A percentile compares a stretch with the other conserved stretches of the same genome.
These are phyloP conservation scores for Suhomyces bokatorum DNA, from an alignment of 1,139 yeast genomes.

Conservation along the genomic window DNA sequence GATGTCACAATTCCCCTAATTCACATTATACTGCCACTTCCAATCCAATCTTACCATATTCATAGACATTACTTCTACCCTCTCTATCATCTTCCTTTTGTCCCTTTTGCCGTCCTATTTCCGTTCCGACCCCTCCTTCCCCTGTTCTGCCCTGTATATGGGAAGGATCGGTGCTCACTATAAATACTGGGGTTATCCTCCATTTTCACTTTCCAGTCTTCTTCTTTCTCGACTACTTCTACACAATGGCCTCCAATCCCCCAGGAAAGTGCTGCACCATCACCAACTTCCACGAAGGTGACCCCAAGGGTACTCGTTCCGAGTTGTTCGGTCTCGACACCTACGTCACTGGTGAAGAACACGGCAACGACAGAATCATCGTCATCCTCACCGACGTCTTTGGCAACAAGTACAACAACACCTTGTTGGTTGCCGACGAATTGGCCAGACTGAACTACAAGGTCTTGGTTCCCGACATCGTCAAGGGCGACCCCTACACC, in stretches of 20 bases:
- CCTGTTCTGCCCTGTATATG: too few relatives aligned
- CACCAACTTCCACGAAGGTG: constrained; percentile 51
- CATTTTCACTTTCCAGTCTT: neutral
- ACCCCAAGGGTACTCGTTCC: constrained; percentile 44
- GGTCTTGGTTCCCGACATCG: constrained; percentile 74
- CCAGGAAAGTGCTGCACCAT: constrained; percentile 52
- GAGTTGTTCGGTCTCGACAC: constrained; percentile 50
- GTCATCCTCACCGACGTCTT: constrained; percentile 68
- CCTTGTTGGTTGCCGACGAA: constrained; percentile 65
- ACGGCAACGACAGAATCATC: constrained; percentile 47
- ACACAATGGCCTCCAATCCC: constrained; percentile 53
- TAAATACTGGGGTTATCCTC: neutral
- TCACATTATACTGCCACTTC: too few relatives aligned
- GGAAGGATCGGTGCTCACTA: neutral
- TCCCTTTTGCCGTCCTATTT: too few relatives aligned
- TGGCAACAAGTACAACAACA: constrained; percentile 61
- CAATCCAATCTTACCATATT: too few relatives aligned
- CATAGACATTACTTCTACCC: too few relatives aligned
- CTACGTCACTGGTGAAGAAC: constrained; percentile 54
- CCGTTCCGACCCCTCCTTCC: too few relatives aligned
- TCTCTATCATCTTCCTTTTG: too few relatives aligned
- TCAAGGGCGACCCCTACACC: constrained; percentile 53
- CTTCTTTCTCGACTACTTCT: neutral
- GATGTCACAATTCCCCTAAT: too few relatives aligned
- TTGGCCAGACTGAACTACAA: constrained; percentile 58